These are phyloP conservation scores for Hypomontagnella monticulosa DNA, from an alignment of 495 filamentous ascomycete species.

Conservation along the genomic window DNA sequence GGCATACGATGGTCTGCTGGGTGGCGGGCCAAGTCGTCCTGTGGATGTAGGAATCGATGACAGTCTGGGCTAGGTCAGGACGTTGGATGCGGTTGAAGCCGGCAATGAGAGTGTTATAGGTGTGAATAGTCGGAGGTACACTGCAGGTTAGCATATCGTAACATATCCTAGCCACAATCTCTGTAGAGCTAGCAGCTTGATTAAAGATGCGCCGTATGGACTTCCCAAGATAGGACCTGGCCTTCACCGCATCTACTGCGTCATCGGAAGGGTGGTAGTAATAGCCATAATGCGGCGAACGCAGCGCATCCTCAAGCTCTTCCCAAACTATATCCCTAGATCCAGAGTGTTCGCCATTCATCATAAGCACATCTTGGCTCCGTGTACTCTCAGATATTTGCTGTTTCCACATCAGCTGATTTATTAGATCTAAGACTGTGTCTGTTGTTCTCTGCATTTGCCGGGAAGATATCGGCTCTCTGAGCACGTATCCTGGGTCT, in stretches of 20 bases:
- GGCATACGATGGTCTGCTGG: slow-evolving; percentile 59
- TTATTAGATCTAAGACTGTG: slow-evolving; percentile 40
- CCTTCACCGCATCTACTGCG: slow-evolving; percentile 3
- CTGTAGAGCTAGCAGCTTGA: slow-evolving; percentile 29
- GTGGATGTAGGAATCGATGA: slow-evolving; percentile 64
- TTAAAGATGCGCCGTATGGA: slow-evolving; percentile 48
- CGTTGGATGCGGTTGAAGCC: slow-evolving; percentile 63
- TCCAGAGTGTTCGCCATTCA: not conserved
- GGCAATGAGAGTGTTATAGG: slow-evolving; percentile 72
- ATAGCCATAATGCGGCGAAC: slow-evolving; percentile 45
- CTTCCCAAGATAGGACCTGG: slow-evolving; percentile 46
- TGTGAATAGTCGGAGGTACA: slow-evolving; percentile 67
- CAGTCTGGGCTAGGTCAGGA: slow-evolving; percentile 59
- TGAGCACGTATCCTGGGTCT: slow-evolving; percentile 18
- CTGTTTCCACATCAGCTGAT: slow-evolving; percentile 34
- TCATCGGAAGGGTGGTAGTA: slow-evolving; percentile 45
- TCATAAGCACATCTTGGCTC: slow-evolving; percentile 7
- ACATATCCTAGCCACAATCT: slow-evolving; percentile 67
- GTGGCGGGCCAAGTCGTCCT: slow-evolving; percentile 61
- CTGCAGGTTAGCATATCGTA: slow-evolving; percentile 69
- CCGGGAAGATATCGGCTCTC: slow-evolving; percentile 37
- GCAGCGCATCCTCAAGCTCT: slow-evolving; percentile 23
- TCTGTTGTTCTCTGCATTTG: slow-evolving; percentile 41
- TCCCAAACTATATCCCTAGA: not conserved
- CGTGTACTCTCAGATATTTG: not conserved